Evolutionary conservation across 208 protist species (phyloP), one percentile per base, ranked within the genome.

Genomic region (Leishmania aethiopica): DNA sequence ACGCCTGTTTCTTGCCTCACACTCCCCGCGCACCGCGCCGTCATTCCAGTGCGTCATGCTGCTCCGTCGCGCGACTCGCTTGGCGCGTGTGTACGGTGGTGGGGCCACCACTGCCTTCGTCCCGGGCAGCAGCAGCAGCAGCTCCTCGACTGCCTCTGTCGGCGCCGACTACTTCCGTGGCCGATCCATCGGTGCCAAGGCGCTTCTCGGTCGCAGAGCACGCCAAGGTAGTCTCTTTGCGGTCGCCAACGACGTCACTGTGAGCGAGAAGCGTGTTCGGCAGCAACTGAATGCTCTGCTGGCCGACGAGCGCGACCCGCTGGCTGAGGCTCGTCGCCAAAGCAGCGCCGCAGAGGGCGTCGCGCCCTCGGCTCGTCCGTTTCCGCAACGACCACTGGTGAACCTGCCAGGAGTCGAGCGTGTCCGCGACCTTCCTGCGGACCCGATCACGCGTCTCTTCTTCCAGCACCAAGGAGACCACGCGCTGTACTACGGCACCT

Each of bases 381-480:
- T 92, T 28, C 86, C 89, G 60, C 88, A 94, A 75, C 86, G 86
- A 17, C 84, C 45, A 37, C 88, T 97, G 25, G 91, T 96, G 62
- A 83, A 96, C 35, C 84, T 98, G 45, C 95, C 95, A 1, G 95
- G 95, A 17, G 95, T 98, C 28, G 91, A 95, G 87, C 92, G 91
- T 0, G 79, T 87, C 4, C 92, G 93, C 47, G 95, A 98, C 78
- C 86, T 98, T 13, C 95, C 95, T 1, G 94, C 94, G 0, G 95
- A 98, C 84, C 95, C 95, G 13, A 95, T 98, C 86, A 98, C 95
- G 5, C 90, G 95, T 4, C 90, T 98, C 72, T 98, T 98, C 89
- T 98, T 98, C 80, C 95, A 98, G 85, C 94, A 96, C 87, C 94
- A 97, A 83, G 95, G 95, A 35, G 94, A 98, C 55, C 90, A 97